phyloP scores from a whole-genome alignment of 805 yeast species.

The Wickerhamiella nectarea region DNA sequence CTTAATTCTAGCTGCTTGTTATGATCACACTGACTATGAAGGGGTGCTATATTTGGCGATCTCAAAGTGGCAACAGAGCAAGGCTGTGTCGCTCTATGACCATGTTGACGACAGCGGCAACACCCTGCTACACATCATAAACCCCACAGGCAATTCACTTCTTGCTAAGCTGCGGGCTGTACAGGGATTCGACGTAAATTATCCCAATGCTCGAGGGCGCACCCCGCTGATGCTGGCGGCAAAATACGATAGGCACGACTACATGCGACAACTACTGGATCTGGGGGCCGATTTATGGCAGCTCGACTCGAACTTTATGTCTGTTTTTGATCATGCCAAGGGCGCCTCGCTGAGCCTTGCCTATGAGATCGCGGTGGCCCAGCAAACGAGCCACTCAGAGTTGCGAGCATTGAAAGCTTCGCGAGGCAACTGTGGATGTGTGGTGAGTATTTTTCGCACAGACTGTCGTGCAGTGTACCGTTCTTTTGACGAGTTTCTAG shows the following conservation, averaged over 20 bases:
- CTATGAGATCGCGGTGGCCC: slow-evolving; percentile 10
- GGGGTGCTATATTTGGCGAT: slow-evolving; percentile 28
- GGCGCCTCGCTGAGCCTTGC: slow-evolving; percentile 14
- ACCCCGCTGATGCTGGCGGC: slow-evolving; percentile 64
- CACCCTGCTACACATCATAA: slow-evolving; percentile 59
- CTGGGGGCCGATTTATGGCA: slow-evolving; percentile 37
- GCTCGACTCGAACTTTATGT: slow-evolving; percentile 21
- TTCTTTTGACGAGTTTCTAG: slow-evolving; percentile 24
- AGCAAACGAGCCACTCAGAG: slow-evolving; percentile 16
- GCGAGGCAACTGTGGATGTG: slow-evolving; percentile 1
- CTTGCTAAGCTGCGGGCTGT: slow-evolving; percentile 4
- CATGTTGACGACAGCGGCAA: slow-evolving; percentile 68
- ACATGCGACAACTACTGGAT: slow-evolving; percentile 37
- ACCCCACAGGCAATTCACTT: slow-evolving; percentile 27
- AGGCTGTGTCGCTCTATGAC: slow-evolving; percentile 23
- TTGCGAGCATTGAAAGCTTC: slow-evolving; percentile 6
- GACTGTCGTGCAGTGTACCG: slow-evolving; percentile 22
- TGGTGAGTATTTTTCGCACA: slow-evolving; percentile 11
- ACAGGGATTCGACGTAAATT: slow-evolving; percentile 42
- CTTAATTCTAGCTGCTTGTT: slow-evolving; percentile 59
- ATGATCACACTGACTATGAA: slow-evolving; percentile 58
- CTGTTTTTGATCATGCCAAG: slow-evolving; percentile 26
- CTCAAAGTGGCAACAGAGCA: slow-evolving; percentile 5
- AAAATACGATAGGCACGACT: slow-evolving; percentile 52
- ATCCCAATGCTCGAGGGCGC: slow-evolving; percentile 40